Conservation (phyloP, 2,329 filamentous ascomycete species). For the Oidium heveae region DNA sequence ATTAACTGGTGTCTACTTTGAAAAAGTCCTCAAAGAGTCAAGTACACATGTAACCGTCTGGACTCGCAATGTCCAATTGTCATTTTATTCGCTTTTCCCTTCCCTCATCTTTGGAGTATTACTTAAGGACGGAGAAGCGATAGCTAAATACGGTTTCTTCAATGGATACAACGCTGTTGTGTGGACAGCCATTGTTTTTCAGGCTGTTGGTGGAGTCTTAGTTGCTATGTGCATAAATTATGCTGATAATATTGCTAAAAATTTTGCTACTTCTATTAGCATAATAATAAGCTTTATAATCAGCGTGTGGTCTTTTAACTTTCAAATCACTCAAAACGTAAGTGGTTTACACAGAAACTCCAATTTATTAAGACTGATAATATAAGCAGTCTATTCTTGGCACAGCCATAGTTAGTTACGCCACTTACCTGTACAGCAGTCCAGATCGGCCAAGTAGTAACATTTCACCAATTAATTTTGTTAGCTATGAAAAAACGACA, state of each 20-base stretch:
- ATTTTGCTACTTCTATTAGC: slow-evolving; percentile 78
- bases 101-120: slow-evolving; percentile 68
- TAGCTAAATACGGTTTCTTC: slow-evolving; percentile 72
- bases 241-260: slow-evolving; percentile 77
- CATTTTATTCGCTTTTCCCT: slow-evolving; percentile 81
- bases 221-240: slow-evolving; percentile 61
- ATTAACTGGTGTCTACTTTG: slow-evolving; percentile 64
- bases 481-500: slow-evolving; percentile 45
- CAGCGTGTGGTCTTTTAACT: slow-evolving; percentile 67
- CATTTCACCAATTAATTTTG: slow-evolving; percentile 41
- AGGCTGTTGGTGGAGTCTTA: slow-evolving; percentile 66
- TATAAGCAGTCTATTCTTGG: slow-evolving; percentile 49
- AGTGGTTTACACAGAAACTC: slow-evolving; percentile 15
- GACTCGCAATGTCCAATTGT: slow-evolving; percentile 85
- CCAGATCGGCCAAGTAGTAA: slow-evolving; percentile 32
- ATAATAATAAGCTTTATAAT: slow-evolving; percentile 70
- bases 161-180: slow-evolving; percentile 84
- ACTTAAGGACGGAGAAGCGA: slow-evolving; percentile 64
- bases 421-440: slow-evolving; percentile 66
- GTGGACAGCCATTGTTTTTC: slow-evolving; percentile 61
- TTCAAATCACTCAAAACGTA: slow-evolving; percentile 47
- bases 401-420: slow-evolving; percentile 49
- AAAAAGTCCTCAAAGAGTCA: slow-evolving; percentile 82
- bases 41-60: slow-evolving; percentile 53
- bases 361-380: not conserved